Percentiles rank a stretch among this genome's conserved stretches.
Evolutionary conservation across 257 asterid genomes (phyloP).

Genomic region (Solanum sparsipilum): DNA sequence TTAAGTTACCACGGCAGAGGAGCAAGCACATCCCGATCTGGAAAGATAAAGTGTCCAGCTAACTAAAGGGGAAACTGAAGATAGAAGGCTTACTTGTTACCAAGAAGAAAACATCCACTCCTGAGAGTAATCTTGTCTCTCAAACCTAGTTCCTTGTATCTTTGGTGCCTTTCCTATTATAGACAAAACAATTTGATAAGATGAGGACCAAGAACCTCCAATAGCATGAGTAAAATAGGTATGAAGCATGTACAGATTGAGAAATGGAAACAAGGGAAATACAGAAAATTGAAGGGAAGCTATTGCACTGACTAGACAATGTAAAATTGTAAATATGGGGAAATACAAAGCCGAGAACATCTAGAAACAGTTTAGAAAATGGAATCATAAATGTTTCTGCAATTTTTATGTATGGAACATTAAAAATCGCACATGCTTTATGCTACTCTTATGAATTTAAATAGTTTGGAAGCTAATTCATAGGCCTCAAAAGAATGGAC

Average conservation of each 20-base stretch:
- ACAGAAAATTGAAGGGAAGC: background rate
- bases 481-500: background rate
- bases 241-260: background rate
- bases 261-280: constrained; percentile 2
- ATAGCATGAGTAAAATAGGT: background rate
- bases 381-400: background rate
- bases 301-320: background rate
- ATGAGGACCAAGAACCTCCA: background rate
- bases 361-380: background rate
- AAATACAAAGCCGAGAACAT: background rate
- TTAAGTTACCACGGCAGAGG: background rate
- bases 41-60: background rate
- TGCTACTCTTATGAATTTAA: background rate
- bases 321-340: background rate
- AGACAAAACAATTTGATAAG: background rate
- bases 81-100: constrained; percentile 62
- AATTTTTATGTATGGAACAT: background rate
- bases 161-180: constrained; percentile 78
- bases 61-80: background rate
- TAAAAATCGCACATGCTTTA: background rate
- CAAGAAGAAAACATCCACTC: constrained; percentile 88
- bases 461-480: background rate
- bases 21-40: background rate
- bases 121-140: constrained; percentile 95
- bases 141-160: constrained; percentile 92